Conservation (phyloP, 345 rosid genomes). For the Hibiscus trionum region DNA sequence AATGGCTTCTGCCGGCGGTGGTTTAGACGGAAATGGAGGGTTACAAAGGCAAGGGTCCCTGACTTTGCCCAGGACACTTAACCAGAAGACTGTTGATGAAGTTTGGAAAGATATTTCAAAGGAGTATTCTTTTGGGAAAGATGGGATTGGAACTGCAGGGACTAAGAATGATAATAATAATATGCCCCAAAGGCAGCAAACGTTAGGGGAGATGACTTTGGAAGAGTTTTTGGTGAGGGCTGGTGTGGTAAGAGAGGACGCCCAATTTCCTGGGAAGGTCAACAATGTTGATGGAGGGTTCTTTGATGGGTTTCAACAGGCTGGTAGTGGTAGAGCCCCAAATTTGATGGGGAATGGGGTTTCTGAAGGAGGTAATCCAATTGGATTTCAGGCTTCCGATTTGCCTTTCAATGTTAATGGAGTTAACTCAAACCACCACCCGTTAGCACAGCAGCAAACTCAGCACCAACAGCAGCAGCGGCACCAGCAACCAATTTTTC, state of each 20-base stretch:
- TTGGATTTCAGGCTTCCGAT: conserved; percentile 45
- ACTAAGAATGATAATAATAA: conserved; percentile 10
- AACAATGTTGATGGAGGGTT: conserved; percentile 33
- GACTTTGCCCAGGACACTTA: conserved; percentile 75
- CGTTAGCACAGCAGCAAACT: not conserved
- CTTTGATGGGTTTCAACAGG: conserved; percentile 37
- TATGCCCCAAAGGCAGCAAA: conserved; percentile 75
- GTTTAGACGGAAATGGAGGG: conserved; percentile 24
- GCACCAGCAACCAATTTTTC: conserved; percentile 27
- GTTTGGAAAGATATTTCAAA: conserved; percentile 74
- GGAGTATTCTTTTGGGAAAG: conserved; percentile 35
- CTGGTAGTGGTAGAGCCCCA: conserved; percentile 27
- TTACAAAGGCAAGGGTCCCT: conserved; percentile 89
- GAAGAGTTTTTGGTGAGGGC: conserved; percentile 85
- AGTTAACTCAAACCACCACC: conserved; percentile 32
- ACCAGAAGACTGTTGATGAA: conserved; percentile 86
- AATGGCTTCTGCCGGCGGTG: conserved; percentile 25
- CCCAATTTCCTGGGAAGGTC: conserved; percentile 30
- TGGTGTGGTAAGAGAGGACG: conserved; percentile 84
- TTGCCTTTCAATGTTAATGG: conserved; percentile 57
- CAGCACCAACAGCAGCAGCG: conserved; percentile 16
- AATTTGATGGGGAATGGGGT: conserved; percentile 28
- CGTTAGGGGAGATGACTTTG: conserved; percentile 83
- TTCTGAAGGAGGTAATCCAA: conserved; percentile 25
- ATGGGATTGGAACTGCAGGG: conserved; percentile 19